phyloP scores from a whole-genome alignment of 768 basidiomycete species.

The Trametes meyenii region DNA sequence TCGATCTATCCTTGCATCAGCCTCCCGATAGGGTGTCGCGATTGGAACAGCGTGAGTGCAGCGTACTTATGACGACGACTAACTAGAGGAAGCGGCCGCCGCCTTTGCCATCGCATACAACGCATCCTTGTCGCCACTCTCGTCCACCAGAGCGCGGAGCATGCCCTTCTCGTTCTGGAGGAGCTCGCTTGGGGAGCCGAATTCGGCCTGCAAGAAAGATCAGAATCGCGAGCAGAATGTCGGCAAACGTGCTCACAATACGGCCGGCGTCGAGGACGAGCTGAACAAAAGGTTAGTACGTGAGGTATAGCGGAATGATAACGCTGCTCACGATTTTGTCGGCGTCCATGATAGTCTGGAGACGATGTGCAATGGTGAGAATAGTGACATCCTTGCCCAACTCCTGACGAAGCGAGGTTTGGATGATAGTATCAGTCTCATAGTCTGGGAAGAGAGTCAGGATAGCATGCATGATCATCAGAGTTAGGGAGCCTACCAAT shows the following conservation, averaged over 20 bases:
- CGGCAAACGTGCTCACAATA: conserved; percentile 36
- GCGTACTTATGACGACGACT: neutral
- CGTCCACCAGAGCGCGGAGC: conserved; percentile 58
- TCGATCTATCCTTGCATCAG: neutral
- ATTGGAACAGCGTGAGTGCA: neutral
- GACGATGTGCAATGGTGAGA: conserved; percentile 51
- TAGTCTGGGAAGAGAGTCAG: conserved; percentile 36
- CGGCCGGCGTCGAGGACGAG: conserved; percentile 47
- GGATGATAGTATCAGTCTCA: conserved; percentile 48
- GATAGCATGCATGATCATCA: neutral
- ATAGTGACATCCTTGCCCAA: conserved; percentile 45
- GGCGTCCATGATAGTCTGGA: conserved; percentile 51
- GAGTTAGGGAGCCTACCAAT: conserved; percentile 35
- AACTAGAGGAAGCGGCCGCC: conserved; percentile 1
- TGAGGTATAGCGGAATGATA: neutral
- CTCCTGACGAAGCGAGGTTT: conserved; percentile 43
- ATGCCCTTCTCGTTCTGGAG: conserved; percentile 54
- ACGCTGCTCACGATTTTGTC: conserved; percentile 50
- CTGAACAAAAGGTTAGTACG: conserved; percentile 25
- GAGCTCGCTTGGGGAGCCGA: conserved; percentile 52
- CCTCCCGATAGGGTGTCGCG: neutral
- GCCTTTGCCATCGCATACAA: conserved; percentile 46
- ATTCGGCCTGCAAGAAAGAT: conserved; percentile 45
- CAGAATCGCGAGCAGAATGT: neutral
- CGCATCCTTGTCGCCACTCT: conserved; percentile 53